A percentile compares a stretch with the other conserved stretches of the same genome.
These are phyloP conservation scores for Pascua guehoae DNA, from an alignment of 1,284 basidiomycete species.

Conservation along the genomic window DNA sequence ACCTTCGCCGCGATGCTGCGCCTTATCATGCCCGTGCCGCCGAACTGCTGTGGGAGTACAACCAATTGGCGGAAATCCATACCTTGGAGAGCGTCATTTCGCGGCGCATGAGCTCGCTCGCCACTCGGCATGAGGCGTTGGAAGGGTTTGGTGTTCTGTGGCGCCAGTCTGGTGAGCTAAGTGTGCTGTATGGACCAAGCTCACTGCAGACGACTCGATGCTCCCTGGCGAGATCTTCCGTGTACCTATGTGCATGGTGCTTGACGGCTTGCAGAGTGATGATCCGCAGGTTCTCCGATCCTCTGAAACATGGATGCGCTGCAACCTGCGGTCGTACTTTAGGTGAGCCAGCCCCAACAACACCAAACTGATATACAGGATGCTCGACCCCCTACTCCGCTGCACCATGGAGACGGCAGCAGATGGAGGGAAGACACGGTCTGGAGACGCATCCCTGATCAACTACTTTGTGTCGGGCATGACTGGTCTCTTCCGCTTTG, in stretches of 20 bases:
- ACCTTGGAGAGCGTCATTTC: conserved; percentile 63
- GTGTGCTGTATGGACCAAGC: not conserved
- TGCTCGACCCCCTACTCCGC: conserved; percentile 80
- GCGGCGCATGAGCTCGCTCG: conserved; percentile 39
- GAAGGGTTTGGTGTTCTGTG: conserved; percentile 90
- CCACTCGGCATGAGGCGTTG: conserved; percentile 55
- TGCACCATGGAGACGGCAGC: conserved; percentile 46
- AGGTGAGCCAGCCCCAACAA: conserved; percentile 56
- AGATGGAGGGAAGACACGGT: not conserved
- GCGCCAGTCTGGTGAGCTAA: conserved; percentile 70
- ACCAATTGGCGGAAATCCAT: conserved; percentile 36
- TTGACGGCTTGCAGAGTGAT: conserved; percentile 74
- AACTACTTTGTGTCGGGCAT: conserved; percentile 58
- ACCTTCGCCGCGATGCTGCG: conserved; percentile 64
- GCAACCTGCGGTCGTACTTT: conserved; percentile 82
- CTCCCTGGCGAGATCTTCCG: conserved; percentile 76
- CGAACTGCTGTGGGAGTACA: conserved; percentile 71
- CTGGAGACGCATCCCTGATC: conserved; percentile 12
- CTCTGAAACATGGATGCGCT: conserved; percentile 93
- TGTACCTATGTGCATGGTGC: conserved; percentile 77
- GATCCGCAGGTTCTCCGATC: conserved; percentile 69
- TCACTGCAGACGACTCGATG: conserved; percentile 66
- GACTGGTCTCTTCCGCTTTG: conserved; percentile 73
- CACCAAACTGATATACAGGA: conserved; percentile 49
- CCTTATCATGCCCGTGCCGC: conserved; percentile 79